A percentile compares a stretch with the other conserved stretches of the same genome.
Evolutionary conservation across 2,329 filamentous ascomycete species (phyloP).

Genomic region (Verticillium alfalfae): DNA sequence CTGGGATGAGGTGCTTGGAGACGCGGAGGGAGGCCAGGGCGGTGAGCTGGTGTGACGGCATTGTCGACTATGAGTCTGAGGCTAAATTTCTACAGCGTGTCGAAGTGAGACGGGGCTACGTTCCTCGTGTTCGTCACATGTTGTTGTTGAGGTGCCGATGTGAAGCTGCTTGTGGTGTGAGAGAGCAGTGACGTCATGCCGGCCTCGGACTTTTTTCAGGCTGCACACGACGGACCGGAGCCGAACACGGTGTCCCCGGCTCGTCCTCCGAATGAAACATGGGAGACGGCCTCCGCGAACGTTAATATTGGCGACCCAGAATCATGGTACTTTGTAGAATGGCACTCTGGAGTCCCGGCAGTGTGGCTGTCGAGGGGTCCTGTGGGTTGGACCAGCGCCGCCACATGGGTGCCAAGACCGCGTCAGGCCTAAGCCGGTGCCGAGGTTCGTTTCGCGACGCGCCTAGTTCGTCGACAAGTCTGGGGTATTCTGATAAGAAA

Average conservation of each 20-base stretch:
- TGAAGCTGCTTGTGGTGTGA: background rate
- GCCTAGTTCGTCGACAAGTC: background rate
- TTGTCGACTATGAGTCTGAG: background rate
- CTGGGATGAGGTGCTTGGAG: slow-evolving; percentile 54
- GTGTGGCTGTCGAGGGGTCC: background rate
- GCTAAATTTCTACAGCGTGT: too few relatives aligned
- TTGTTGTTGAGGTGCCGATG: too few relatives aligned
- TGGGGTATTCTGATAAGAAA: background rate
- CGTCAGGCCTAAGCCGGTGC: background rate
- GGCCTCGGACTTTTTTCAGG: too few relatives aligned
- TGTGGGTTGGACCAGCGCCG: background rate
- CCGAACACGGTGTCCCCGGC: too few relatives aligned
- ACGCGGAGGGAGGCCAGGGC: slow-evolving; percentile 46
- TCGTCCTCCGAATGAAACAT: too few relatives aligned
- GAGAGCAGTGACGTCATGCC: background rate
- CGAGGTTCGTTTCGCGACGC: background rate
- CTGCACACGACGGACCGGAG: too few relatives aligned
- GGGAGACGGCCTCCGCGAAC: too few relatives aligned
- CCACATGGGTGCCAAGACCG: background rate
- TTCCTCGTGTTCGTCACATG: too few relatives aligned
- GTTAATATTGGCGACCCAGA: too few relatives aligned
- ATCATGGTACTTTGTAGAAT: background rate
- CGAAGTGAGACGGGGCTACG: too few relatives aligned
- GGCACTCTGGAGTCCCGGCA: background rate
- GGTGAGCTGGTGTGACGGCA: slow-evolving; percentile 8